Percentiles rank a stretch among this genome's conserved stretches.
phyloP scores from a whole-genome alignment of 306 rosid genomes.

The Astragalus membranaceus region DNA sequence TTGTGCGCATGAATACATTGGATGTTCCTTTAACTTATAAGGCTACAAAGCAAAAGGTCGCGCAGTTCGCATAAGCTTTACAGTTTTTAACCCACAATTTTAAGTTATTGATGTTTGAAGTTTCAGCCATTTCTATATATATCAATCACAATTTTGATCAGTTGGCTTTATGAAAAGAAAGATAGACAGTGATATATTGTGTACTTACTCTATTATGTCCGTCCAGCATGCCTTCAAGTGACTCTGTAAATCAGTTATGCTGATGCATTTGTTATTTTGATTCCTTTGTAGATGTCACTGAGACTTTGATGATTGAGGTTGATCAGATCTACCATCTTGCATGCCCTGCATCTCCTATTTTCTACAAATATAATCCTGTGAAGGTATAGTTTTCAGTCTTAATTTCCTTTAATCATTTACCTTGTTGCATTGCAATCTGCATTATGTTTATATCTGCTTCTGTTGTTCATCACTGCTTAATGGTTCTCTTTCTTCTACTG shows the following conservation, averaged over 20 bases:
- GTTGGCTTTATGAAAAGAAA: neutral
- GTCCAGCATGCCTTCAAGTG: conserved; percentile 6
- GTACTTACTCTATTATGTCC: neutral
- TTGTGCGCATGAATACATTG: neutral
- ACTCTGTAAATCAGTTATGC: conserved; percentile 1
- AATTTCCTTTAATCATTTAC: neutral
- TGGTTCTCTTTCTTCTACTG: neutral
- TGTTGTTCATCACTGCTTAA: neutral
- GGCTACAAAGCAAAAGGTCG: neutral
- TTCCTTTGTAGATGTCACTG: conserved; percentile 67
- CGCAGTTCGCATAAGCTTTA: neutral
- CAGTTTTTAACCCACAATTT: neutral
- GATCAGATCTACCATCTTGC: conserved; percentile 97
- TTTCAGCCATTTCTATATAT: neutral
- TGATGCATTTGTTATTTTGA: conserved; percentile 14
- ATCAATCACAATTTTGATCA: neutral
- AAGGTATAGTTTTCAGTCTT: conserved; percentile 47
- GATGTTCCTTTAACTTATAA: neutral
- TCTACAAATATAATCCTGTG: conserved; percentile 94
- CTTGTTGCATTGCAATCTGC: neutral
- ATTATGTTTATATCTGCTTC: neutral
- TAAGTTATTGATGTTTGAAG: neutral
- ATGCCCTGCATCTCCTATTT: conserved; percentile 96
- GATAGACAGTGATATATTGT: conserved; percentile 1
- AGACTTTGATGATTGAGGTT: conserved; percentile 79